Evolutionary conservation across 306 rosid species (phyloP).

Genomic region (Prunus davidiana): DNA sequence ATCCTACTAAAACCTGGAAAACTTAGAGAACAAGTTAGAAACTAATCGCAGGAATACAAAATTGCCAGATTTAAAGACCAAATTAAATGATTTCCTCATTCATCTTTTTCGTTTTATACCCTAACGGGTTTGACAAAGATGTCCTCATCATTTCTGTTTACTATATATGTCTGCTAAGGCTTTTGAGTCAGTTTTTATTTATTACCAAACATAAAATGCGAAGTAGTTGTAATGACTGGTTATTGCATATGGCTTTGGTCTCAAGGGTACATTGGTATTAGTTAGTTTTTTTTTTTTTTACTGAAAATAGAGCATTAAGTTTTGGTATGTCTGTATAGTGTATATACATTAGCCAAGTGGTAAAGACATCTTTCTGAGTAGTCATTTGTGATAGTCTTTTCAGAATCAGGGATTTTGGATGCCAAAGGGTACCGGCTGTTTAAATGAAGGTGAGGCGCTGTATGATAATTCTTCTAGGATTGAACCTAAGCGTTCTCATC

Average conservation of each 20-base stretch:
- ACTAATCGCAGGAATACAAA: too few species aligned
- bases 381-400: slow-evolving; percentile 37
- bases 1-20: too few species aligned
- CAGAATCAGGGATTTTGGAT: slow-evolving; percentile 64
- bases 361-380: slow-evolving; percentile 17
- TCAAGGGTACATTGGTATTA: background rate
- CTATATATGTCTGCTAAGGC: background rate
- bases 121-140: too few species aligned
- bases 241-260: background rate
- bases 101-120: too few species aligned
- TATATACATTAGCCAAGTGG: background rate
- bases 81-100: too few species aligned
- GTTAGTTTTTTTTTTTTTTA: background rate
- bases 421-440: slow-evolving; percentile 48
- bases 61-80: too few species aligned
- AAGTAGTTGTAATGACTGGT: background rate
- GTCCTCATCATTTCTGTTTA: background rate
- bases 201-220: background rate
- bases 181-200: background rate
- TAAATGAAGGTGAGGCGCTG: slow-evolving; percentile 52
- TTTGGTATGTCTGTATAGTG: background rate
- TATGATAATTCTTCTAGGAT: slow-evolving; percentile 46
- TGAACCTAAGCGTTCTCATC: slow-evolving; percentile 72
- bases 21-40: too few species aligned
- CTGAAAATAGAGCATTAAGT: background rate